phyloP scores from a whole-genome alignment of 768 basidiomycete species.

The Mycena maculata region DNA sequence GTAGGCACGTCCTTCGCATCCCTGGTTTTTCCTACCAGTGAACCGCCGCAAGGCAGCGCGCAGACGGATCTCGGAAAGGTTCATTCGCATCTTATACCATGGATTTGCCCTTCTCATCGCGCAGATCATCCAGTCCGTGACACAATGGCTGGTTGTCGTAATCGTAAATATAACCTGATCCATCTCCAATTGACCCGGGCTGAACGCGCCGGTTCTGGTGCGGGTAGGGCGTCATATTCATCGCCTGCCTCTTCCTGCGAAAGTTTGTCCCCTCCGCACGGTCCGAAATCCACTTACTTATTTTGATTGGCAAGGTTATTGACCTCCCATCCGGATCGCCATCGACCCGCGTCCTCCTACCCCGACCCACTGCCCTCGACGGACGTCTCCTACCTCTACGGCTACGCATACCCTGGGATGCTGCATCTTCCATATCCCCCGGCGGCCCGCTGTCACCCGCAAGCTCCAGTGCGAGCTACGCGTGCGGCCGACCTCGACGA shows the following conservation, averaged over 20 bases:
- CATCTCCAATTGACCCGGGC: neutral
- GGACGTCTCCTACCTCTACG: neutral
- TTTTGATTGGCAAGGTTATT: neutral
- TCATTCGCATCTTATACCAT: neutral
- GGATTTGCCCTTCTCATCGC: neutral
- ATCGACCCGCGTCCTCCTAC: neutral
- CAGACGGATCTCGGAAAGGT: constrained; percentile 8
- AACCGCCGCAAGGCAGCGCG: neutral
- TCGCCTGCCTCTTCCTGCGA: constrained; percentile 9
- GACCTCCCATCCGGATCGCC: neutral
- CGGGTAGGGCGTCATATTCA: constrained; percentile 4
- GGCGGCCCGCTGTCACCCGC: too few species aligned
- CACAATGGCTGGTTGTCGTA: neutral
- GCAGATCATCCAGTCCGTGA: neutral
- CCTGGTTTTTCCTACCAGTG: constrained; percentile 8
- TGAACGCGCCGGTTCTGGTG: neutral
- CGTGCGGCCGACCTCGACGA: neutral
- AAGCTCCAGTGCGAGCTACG: too few species aligned
- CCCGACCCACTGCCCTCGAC: neutral
- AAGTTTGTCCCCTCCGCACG: neutral
- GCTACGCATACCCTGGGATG: neutral
- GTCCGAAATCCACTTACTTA: neutral
- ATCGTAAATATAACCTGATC: neutral
- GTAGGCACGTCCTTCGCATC: constrained; percentile 5
- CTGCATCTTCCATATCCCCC: neutral